Conservation (phyloP, 768 basidiomycete species). For the Lentinula aciculospora region DNA sequence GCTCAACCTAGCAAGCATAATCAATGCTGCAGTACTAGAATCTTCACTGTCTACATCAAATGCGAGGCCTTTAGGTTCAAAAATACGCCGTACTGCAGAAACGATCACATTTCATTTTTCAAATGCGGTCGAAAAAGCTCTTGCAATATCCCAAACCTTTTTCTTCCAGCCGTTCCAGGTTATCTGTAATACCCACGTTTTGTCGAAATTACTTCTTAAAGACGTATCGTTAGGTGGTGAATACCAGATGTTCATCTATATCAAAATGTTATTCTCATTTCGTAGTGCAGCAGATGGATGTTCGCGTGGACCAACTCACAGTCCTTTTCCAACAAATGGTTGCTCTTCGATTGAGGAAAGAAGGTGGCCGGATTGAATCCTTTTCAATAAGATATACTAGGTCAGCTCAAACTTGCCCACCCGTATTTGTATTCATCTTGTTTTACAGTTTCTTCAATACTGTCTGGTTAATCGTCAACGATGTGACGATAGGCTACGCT, state of each 20-base stretch:
- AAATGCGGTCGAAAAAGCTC: background rate
- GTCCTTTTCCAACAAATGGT: conserved; percentile 33
- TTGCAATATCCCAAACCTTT: conserved; percentile 3
- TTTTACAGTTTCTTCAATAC: conserved; percentile 66
- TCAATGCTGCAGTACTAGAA: conserved; percentile 20
- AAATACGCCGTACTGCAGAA: background rate
- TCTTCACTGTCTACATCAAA: conserved; percentile 8
- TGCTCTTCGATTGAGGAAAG: conserved; percentile 30
- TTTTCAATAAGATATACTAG: conserved; percentile 64
- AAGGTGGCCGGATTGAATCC: conserved; percentile 26
- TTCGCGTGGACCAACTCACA: conserved; percentile 44
- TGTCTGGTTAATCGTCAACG: conserved; percentile 88
- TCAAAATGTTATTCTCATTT: background rate
- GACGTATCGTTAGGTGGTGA: conserved; percentile 38
- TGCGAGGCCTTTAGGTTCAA: background rate
- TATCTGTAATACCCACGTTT: conserved; percentile 13
- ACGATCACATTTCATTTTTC: background rate
- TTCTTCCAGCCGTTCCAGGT: conserved; percentile 8
- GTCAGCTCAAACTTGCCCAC: conserved; percentile 28
- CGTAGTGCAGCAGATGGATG: conserved; percentile 57
- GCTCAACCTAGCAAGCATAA: conserved; percentile 39
- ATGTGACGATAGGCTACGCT: conserved; percentile 78
- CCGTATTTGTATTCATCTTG: background rate
- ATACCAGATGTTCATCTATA: conserved; percentile 2
- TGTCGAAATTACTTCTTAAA: conserved; percentile 23